Evolutionary conservation across 345 rosid species (phyloP), one percentile per base, ranked within the genome.

Genomic region (Balakata baccata): DNA sequence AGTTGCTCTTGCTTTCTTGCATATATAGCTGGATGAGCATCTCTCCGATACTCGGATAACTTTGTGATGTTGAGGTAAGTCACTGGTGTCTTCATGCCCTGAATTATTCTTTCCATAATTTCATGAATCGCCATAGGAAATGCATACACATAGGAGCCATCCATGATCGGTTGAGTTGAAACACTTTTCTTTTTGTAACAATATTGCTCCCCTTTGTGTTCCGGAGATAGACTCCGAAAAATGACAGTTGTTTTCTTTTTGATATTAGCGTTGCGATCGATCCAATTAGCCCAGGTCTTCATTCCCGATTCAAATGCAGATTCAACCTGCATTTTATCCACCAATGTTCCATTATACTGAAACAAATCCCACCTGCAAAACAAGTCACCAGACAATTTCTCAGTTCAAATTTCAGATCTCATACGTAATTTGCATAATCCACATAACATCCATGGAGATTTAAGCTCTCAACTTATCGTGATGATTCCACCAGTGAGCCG

Each of bases 401-500:
- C 29, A 25, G 34, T 29, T 29, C 34, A 29, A 29, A 29, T 8
- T 8, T 67, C 45, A 29, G 53, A 17, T 51, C 45, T 7, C 11
- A 13, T 4, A 56, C 25, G 3, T 51, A 7, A 22, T 17, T 16
- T 52, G 62, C 63, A 50, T 12, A 9, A 13, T 25, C 14, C 41
- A 22, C 29, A 2, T 54, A 0, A 53, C 1, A 7, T 38, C 54
- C 29, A 14, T 1, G 22, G 18, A 65, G 14, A 67, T 81, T 72
- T 75, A 85, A 83, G 73, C 71, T 73, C 64, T 80, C 62, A 60
- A 0, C 53, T 68, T 70, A 52, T 77, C 73, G 0, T 25, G 38
- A 22, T 72, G 88, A 39, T 72, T 41, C 88, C 92, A 86, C 88
- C 89, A 86, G 77, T 86, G 89, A 11, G 85, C 88, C 2, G 84